Evolutionary conservation across 495 filamentous ascomycete genomes (phyloP), one percentile per base, ranked within the genome.

Genomic region (Hypoxylon lienhwacheense): DNA sequence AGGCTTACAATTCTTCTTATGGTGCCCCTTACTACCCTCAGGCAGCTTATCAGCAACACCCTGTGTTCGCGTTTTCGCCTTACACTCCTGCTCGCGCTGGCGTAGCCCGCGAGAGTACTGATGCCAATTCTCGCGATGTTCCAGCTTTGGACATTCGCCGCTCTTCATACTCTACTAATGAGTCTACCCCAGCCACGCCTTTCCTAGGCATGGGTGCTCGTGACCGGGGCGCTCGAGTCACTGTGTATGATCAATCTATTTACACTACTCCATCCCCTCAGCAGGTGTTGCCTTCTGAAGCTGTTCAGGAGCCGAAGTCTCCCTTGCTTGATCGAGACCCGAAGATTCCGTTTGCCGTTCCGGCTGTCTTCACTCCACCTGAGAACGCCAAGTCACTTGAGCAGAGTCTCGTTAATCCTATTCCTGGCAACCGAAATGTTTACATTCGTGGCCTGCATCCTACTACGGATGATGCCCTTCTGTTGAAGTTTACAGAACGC

Each of bases 381-480:
- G 83, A 82, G 63, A 89, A 79, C 71, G 78, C 86, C 66, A 86
- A 85, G 78, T 89, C 88, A 24, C 81, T 96, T 22, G 89, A 91
- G 55, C 90, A 96, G 71, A 90, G 90, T 61, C 76, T 97, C 37
- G 87, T 95, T 68, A 97, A 97, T 59, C 86, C 87, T 28, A 88
- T 81, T 82, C 66, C 87, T 74, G 61, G 91, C 81, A 77, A 97
- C 81, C 76, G 77, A 40, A 99, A 99, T 59, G 92, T 99, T 55
- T 99, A 99, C 73, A 95, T 99, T 52, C 87, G 93, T 44, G 93
- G 93, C 11, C 84, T 99, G 41, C 88, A 89, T 35, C 95, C 95
- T 0, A 88, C 93, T 60, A 97, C 92, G 0, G 91, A 92, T 41
- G 93, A 99, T 67, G 88, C 95, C 39, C 86, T 92, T 64, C 74